phyloP scores from a whole-genome alignment of 169 alveolate species.

The Eimeria praecox region DNA sequence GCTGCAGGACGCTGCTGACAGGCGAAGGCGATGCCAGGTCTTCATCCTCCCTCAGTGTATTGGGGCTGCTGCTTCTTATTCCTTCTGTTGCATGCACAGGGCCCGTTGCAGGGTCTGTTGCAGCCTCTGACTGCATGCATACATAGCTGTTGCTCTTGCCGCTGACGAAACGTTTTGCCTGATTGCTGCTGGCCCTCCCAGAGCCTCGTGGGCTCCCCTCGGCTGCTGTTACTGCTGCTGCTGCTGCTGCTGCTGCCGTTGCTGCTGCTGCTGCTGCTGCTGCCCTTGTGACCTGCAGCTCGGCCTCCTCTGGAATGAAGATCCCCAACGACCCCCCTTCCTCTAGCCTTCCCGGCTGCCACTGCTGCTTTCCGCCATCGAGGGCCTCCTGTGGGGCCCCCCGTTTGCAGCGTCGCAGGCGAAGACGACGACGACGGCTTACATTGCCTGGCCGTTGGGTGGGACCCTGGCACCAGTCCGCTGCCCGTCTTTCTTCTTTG shows the following conservation, averaged over 20 bases:
- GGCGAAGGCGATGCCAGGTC: neutral
- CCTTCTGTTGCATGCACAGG: constrained; percentile 15
- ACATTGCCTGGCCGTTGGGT: neutral
- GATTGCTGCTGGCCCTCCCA: neutral
- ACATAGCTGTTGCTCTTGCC: neutral
- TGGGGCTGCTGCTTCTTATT: neutral
- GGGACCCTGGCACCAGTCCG: constrained; percentile 10
- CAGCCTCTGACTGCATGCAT: neutral
- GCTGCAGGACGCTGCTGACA: neutral
- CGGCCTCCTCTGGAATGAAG: neutral
- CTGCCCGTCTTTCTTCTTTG: neutral
- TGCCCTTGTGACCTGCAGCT: constrained; percentile 4
- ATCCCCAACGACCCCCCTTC: neutral
- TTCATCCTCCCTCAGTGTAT: neutral
- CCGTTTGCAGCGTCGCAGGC: constrained; percentile 43
- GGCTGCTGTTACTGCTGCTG: neutral
- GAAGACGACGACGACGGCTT: constrained; percentile 61
- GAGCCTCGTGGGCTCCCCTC: neutral
- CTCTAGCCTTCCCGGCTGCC: neutral
- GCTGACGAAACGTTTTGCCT: neutral
- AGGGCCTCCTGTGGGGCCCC: constrained; percentile 14
- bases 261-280: neutral
- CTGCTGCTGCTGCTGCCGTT: neutral
- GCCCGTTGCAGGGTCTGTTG: neutral
- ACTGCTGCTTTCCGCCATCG: neutral